These are phyloP conservation scores for Cercospora sp. DNA, from an alignment of 2,329 filamentous ascomycete species.

Conservation along the genomic window DNA sequence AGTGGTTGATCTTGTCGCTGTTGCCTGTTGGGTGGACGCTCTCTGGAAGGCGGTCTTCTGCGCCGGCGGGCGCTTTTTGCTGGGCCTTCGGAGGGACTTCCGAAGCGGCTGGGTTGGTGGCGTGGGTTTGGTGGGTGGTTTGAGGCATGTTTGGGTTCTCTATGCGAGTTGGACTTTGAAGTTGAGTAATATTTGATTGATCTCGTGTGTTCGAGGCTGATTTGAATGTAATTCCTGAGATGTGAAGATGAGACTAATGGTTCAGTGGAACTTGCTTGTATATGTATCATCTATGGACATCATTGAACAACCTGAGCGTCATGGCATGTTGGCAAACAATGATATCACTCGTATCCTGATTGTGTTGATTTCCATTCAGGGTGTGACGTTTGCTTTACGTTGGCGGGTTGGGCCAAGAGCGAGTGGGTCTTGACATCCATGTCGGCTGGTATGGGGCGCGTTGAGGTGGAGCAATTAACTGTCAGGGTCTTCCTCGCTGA, in stretches of 20 bases:
- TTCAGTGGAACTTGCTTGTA: background rate
- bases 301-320: background rate
- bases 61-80: constrained; percentile 10
- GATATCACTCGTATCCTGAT: background rate
- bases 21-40: constrained; percentile 16
- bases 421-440: constrained; percentile 37
- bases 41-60: constrained; percentile 13
- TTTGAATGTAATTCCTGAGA: background rate
- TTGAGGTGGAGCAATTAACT: background rate
- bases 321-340: constrained; percentile 1
- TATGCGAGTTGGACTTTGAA: background rate
- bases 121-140: constrained; percentile 13
- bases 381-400: background rate
- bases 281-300: background rate
- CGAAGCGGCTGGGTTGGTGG: constrained; percentile 11
- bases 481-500: background rate
- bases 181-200: background rate
- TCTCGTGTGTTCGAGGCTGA: background rate
- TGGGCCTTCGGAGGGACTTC: constrained; percentile 14
- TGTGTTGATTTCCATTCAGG: background rate
- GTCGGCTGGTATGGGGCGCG: background rate
- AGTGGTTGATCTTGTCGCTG: constrained; percentile 19
- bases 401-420: background rate
- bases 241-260: background rate
- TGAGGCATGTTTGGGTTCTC: constrained; percentile 7